phyloP scores from a whole-genome alignment of 768 basidiomycete genomes.

The Leccinum subtestaceum region DNA sequence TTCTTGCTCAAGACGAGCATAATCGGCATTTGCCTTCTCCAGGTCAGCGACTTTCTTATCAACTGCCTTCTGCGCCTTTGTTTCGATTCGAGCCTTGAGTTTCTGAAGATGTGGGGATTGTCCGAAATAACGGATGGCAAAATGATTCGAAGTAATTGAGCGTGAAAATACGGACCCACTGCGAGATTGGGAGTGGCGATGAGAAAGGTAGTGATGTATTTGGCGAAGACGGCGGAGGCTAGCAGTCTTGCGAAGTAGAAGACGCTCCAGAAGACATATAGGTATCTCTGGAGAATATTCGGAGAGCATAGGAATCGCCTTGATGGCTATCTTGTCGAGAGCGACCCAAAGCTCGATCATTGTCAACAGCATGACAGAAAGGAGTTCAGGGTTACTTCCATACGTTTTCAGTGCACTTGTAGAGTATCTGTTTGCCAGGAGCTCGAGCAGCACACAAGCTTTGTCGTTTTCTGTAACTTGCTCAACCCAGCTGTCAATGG shows the following conservation, averaged over 20 bases:
- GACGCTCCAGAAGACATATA: constrained; percentile 12
- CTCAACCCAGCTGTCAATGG: constrained; percentile 35
- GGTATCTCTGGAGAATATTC: constrained; percentile 36
- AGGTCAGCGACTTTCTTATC: constrained; percentile 32
- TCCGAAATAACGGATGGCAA: constrained; percentile 37
- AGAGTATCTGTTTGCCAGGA: constrained; percentile 29
- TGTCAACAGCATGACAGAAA: constrained; percentile 42
- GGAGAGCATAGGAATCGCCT: constrained; percentile 23
- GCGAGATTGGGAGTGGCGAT: too few relatives aligned
- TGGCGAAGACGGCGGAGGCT: constrained; percentile 28
- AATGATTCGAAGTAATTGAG: constrained; percentile 14
- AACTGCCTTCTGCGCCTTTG: constrained; percentile 18
- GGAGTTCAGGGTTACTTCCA: constrained; percentile 34
- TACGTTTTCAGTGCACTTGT: constrained; percentile 27
- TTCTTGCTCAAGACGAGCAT: constrained; percentile 20
- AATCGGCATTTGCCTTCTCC: constrained; percentile 12
- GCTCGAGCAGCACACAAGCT: constrained; percentile 15
- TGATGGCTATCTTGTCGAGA: constrained; percentile 25
- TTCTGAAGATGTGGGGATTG: constrained; percentile 21
- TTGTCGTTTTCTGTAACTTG: neutral
- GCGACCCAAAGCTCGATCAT: constrained; percentile 36
- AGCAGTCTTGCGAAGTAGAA: constrained; percentile 29
- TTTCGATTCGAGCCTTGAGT: constrained; percentile 32
- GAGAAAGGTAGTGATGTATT: constrained; percentile 25
- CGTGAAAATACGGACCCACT: constrained; percentile 34